These are phyloP conservation scores for Kalmusia sp. DNA, from an alignment of 2,329 filamentous ascomycete genomes.

Conservation along the genomic window DNA sequence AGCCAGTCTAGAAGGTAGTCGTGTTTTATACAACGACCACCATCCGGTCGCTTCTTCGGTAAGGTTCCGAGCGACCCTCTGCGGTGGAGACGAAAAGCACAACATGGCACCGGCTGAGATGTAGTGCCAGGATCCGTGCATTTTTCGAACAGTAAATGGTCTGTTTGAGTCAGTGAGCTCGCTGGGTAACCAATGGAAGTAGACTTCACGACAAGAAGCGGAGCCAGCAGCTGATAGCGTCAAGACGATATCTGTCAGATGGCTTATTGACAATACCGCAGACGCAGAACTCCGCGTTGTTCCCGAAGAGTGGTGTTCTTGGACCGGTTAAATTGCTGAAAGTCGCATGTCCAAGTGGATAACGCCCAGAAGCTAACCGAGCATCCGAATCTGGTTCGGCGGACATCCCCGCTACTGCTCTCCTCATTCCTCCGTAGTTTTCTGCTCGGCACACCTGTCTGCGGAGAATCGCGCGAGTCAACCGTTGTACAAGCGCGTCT, in stretches of 20 bases:
- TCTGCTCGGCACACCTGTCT: background rate
- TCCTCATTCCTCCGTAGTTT: background rate
- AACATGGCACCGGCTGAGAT: slow-evolving; percentile 2
- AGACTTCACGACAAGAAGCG: background rate
- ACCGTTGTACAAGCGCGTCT: too few relatives aligned
- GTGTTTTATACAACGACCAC: slow-evolving; percentile 4
- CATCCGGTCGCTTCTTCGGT: background rate
- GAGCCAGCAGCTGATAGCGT: background rate
- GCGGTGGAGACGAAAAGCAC: background rate
- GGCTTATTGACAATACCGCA: background rate
- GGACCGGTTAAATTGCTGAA: background rate
- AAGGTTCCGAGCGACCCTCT: background rate
- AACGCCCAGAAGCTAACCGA: background rate
- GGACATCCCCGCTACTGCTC: background rate
- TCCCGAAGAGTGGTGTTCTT: background rate
- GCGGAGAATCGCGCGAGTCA: too few relatives aligned
- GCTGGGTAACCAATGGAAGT: background rate
- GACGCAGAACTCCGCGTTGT: too few relatives aligned
- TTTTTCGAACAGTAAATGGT: background rate
- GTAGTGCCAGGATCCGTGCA: slow-evolving; percentile 16
- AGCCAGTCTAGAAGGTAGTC: background rate
- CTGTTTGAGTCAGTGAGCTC: background rate
- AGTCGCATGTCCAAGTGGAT: background rate
- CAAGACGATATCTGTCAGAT: background rate
- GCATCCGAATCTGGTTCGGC: background rate